phyloP scores from a whole-genome alignment of 495 filamentous ascomycete genomes.

The Xylaria acuta region DNA sequence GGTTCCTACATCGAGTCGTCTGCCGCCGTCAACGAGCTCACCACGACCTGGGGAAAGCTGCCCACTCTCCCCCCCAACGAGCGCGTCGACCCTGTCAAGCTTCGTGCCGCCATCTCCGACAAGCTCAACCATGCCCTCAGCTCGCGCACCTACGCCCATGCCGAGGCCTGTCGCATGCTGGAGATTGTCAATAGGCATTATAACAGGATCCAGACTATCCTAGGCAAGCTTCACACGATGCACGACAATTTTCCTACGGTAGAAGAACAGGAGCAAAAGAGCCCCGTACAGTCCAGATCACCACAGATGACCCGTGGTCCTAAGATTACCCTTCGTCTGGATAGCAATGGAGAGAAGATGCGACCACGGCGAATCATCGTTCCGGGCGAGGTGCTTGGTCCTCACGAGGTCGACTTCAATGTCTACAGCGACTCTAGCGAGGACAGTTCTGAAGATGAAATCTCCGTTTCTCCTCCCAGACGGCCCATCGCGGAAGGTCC shows the following conservation, averaged over 20 bases:
- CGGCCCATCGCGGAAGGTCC: slow-evolving; percentile 42
- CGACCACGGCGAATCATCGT: slow-evolving; percentile 60
- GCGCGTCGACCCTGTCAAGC: slow-evolving; percentile 49
- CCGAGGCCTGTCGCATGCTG: slow-evolving; percentile 81
- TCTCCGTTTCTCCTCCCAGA: slow-evolving; percentile 36
- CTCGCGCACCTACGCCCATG: slow-evolving; percentile 76
- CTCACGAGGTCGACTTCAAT: slow-evolving; percentile 62
- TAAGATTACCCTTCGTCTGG: slow-evolving; percentile 70
- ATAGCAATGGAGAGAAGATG: slow-evolving; percentile 55
- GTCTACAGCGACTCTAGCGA: slow-evolving; percentile 53
- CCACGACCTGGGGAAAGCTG: slow-evolving; percentile 74
- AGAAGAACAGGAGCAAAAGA: slow-evolving; percentile 64
- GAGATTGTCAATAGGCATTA: slow-evolving; percentile 80
- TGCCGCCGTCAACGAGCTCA: slow-evolving; percentile 71
- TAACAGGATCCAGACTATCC: slow-evolving; percentile 76
- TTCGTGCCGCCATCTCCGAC: slow-evolving; percentile 79
- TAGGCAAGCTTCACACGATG: slow-evolving; percentile 79
- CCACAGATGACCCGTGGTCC: slow-evolving; percentile 63
- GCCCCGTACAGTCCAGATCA: slow-evolving; percentile 54
- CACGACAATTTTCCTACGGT: slow-evolving; percentile 58
- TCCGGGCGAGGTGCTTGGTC: slow-evolving; percentile 64
- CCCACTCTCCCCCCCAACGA: slow-evolving; percentile 63
- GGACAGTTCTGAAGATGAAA: slow-evolving; percentile 47
- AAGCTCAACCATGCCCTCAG: slow-evolving; percentile 75
- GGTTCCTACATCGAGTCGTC: slow-evolving; percentile 70